Base-by-base conservation (phyloP, 1,284 basidiomycete genomes). In the Pisolithus thermaeus region DNA sequence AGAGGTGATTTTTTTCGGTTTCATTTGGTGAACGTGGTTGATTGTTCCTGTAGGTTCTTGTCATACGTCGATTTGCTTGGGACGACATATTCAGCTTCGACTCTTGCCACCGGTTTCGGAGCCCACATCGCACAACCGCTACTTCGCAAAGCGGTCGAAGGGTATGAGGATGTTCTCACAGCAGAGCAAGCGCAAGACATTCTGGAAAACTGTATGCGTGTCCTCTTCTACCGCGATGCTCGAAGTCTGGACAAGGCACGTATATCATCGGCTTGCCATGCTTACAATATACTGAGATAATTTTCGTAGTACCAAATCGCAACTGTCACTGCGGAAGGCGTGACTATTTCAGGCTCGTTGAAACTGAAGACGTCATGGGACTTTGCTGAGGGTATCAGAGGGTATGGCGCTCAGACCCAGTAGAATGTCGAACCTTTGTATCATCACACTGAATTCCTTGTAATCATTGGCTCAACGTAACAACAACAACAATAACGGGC, bases 41-140 rank as follows among this genome's bases (percentile, higher is more conserved):
- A n/a, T 7, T 2, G n/a, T 18, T 23, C 20, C 22, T 9, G 20
- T 35, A 93, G 92, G 35, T 96, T 96, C 78, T 73, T 99, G 46
- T 86, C 92, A 3, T 99, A 90, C 65, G 95, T 99, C 43, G 96
- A 99, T 70, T 77, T 99, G n/a, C 77, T 97, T 16, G 97, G 97
- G 28, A 97, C 93, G 23, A 98, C 97, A 0, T 99, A 98, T 68
- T 81, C 88, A 9, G 83, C 94, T 7, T 87, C 91, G n/a, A 96
- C 94, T 5, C 83, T 99, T 38, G 97, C 96, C 2, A 98, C 97
- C 0, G 96, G 97, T 1, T 98, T 92, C 68, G 97, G 96, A n/a
- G 79, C 87, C 18, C 88, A 96, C 71, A 88, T 99, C 51, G 96
- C 96, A 2, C 89, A 93, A 62, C 97, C 97, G 0, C 74, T 99